Evolutionary conservation across 2,329 filamentous ascomycete genomes (phyloP), one percentile per base, ranked within the genome.

Genomic region (Leptographium galeiforme): DNA sequence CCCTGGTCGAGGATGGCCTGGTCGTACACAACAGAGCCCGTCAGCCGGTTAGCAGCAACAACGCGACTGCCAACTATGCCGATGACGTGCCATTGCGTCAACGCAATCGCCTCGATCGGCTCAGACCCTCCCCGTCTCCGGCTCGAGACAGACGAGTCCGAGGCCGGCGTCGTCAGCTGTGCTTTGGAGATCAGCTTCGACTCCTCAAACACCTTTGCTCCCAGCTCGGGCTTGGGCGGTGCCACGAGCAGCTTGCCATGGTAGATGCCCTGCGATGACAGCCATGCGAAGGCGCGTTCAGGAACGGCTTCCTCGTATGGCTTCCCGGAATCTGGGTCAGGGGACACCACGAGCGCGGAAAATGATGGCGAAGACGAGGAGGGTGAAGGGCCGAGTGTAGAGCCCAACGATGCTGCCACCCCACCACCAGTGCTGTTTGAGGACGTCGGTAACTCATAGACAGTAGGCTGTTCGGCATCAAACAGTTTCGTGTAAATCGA

Each of bases 21-120:
- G 64, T 96, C 88, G 61, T 93, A 94, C 2, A 95, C 85, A 48
- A 91, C 75, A 51, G 84, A 81, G 33, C 91, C 89, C 43, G 90
- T 93, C 48, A 98, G 76, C 36, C 89, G 80, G 64, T 97, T 97
- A 56, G 88, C 81, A 3, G 87, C 89, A 25, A 96, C 81, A 3
- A 98, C 76, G 33, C 89, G 80, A 2, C 84, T 85, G 55, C 93
- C 90, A 1, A 95, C 79, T 0, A 98, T 74, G 58, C 84, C 81
- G 25, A 98, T 68, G 50, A 96, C 82, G 65, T 98, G 93, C 85
- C 93, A 98, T 63, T 95, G 89, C 7, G 90, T 95, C 58, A 98
- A 72, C 0, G 86, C 82, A 65, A 95, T 84, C 0, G 87, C 87
- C 43, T 84, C 81, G 41, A 96, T 83, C 1, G 80, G 76, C 56